phyloP scores from a whole-genome alignment of 73 alveolate genomes.

The Effrenium voratum region DNA sequence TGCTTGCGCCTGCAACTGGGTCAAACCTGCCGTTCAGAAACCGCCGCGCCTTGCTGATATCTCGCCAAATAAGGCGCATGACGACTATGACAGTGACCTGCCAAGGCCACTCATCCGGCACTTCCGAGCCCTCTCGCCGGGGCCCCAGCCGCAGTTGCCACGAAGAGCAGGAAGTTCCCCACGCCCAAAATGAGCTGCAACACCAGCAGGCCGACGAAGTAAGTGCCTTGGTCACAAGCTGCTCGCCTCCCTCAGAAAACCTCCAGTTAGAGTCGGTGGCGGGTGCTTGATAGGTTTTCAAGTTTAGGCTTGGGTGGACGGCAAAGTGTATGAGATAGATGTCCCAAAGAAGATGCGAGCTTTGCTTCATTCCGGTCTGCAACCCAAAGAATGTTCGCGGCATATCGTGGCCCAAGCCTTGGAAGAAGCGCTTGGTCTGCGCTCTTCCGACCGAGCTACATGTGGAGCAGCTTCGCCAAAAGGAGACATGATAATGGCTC shows the following conservation, averaged over 20 bases:
- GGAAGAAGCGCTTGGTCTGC: background rate
- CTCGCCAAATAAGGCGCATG: slow-evolving; percentile 30
- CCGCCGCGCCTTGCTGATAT: background rate
- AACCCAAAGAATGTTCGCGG: no score
- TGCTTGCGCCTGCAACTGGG: background rate
- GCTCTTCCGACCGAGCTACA: background rate
- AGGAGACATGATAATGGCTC: slow-evolving; percentile 21
- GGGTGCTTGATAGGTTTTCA: background rate
- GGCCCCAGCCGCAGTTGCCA: slow-evolving; percentile 38
- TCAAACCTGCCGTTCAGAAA: background rate
- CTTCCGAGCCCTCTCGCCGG: background rate
- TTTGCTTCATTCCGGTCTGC: no score
- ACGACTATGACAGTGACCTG: slow-evolving; percentile 62
- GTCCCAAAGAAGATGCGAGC: no score
- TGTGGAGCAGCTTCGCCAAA: slow-evolving; percentile 1
- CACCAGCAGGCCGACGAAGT: slow-evolving; percentile 9
- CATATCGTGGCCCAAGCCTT: background rate
- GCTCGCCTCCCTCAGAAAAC: background rate
- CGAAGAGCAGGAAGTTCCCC: slow-evolving; percentile 27
- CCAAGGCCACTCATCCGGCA: background rate
- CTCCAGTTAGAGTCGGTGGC: background rate
- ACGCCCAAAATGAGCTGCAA: slow-evolving; percentile 60
- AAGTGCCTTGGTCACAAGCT: background rate
- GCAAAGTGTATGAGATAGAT: no score
- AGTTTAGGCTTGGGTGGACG: background rate